These are phyloP conservation scores for Diphasiastrum complanatum DNA, from an alignment of 83 land plant species.

Conservation along the genomic window DNA sequence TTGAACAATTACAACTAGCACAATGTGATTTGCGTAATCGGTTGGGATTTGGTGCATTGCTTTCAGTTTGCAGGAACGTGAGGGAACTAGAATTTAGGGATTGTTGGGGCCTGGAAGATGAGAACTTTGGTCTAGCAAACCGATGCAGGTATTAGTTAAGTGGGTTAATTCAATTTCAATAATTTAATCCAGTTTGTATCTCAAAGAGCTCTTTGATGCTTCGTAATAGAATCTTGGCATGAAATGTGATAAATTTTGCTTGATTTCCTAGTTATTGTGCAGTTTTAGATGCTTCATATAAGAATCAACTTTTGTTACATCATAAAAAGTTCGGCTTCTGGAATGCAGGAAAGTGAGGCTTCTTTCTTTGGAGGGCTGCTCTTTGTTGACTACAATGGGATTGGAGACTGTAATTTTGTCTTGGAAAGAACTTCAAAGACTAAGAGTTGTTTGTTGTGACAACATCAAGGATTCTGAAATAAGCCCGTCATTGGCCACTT, in stretches of 20 bases:
- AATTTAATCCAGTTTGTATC: too few species aligned
- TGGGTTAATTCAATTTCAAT: too few species aligned
- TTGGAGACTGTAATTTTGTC: constrained; percentile 30
- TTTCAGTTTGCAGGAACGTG: constrained; percentile 49
- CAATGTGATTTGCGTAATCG: constrained; percentile 67
- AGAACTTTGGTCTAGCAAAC: constrained; percentile 40
- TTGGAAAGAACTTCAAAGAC: constrained; percentile 35
- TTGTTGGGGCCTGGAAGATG: constrained; percentile 92
- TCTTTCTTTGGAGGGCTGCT: constrained; percentile 38
- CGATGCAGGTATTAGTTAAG: constrained; percentile 48
- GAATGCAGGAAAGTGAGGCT: constrained; percentile 33
- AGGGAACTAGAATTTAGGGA: constrained; percentile 65
- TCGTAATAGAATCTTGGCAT: too few species aligned
- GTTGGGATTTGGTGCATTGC: constrained; percentile 48
- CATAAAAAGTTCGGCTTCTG: background rate
- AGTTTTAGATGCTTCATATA: too few species aligned
- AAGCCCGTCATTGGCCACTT: constrained; percentile 28
- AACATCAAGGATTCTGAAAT: constrained; percentile 37
- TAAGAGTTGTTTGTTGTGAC: constrained; percentile 31
- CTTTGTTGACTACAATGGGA: constrained; percentile 30
- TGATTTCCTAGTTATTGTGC: too few species aligned
- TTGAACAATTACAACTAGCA: constrained; percentile 57
- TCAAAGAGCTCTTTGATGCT: too few species aligned
- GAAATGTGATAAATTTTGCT: too few species aligned
- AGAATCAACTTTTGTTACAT: too few species aligned